These are phyloP conservation scores for Penicillium antarcticum DNA, from an alignment of 495 filamentous ascomycete species.

Conservation along the genomic window DNA sequence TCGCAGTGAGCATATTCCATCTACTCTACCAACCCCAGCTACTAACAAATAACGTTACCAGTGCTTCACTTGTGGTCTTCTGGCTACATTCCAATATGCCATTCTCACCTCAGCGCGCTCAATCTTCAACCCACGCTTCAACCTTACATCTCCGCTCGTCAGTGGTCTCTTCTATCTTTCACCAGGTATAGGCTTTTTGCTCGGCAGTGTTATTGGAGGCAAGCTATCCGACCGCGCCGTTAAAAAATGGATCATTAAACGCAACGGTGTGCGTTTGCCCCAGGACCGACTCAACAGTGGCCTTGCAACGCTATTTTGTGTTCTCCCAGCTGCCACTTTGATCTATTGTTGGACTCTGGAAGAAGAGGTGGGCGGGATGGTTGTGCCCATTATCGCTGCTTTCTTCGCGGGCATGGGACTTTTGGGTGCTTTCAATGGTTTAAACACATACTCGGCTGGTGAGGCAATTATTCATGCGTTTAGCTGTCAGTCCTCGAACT, in stretches of 20 bases:
- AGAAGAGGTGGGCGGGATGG: conserved; percentile 60
- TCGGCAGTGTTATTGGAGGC: conserved; percentile 68
- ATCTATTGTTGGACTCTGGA: conserved; percentile 71
- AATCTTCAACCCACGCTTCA: conserved; percentile 70
- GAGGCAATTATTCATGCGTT: conserved; percentile 37
- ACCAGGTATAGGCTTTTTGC: conserved; percentile 65
- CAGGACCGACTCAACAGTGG: conserved; percentile 68
- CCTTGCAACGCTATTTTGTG: conserved; percentile 56
- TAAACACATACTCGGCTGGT: conserved; percentile 76
- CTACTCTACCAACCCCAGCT: not conserved
- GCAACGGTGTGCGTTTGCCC: conserved; percentile 59
- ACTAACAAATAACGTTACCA: conserved; percentile 14
- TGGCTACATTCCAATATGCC: conserved; percentile 70
- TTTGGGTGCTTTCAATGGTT: conserved; percentile 65
- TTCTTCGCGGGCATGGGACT: conserved; percentile 67
- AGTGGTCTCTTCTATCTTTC: conserved; percentile 75
- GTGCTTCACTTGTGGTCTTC: conserved; percentile 58
- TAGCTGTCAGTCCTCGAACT: not conserved
- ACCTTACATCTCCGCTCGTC: conserved; percentile 64
- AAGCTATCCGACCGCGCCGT: conserved; percentile 65
- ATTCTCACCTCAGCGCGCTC: conserved; percentile 70
- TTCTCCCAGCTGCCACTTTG: conserved; percentile 61
- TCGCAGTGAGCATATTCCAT: conserved; percentile 27
- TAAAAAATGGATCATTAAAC: conserved; percentile 55
- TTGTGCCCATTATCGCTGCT: conserved; percentile 63